These are phyloP conservation scores for Biscogniauxia marginata DNA, from an alignment of 2,329 filamentous ascomycete species.

Conservation along the genomic window DNA sequence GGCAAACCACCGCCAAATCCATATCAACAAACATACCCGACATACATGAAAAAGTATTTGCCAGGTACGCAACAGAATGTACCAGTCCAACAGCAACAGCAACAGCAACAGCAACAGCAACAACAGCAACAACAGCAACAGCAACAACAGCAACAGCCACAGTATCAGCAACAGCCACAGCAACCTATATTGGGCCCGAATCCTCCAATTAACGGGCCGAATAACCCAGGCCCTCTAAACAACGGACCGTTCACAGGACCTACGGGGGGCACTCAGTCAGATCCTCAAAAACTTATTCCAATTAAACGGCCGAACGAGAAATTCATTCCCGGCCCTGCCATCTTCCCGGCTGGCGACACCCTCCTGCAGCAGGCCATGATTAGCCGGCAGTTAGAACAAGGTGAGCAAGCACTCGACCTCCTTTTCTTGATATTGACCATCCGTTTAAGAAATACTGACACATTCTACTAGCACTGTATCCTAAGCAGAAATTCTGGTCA, in stretches of 20 bases:
- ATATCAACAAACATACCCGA: too few species aligned
- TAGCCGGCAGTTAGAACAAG: slow-evolving; percentile 23
- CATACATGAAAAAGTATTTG: too few species aligned
- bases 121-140: slow-evolving; percentile 1
- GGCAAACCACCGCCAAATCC: too few species aligned
- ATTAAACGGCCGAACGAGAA: slow-evolving; percentile 16
- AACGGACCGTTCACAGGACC: too few species aligned
- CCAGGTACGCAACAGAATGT: background rate
- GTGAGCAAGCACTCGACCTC: slow-evolving; percentile 20
- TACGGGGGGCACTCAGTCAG: too few species aligned
- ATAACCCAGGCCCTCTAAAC: background rate
- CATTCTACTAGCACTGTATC: slow-evolving; percentile 20
- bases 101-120: slow-evolving; percentile 3
- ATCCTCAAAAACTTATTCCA: slow-evolving; percentile 13
- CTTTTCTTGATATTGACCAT: background rate
- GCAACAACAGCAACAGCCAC: background rate
- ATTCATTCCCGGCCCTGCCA: slow-evolving; percentile 31
- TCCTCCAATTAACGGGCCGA: too few species aligned
- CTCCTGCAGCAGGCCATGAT: slow-evolving; percentile 32
- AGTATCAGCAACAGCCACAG: background rate
- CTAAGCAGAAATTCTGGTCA: slow-evolving; percentile 6
- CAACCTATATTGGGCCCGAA: background rate
- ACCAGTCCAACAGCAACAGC: slow-evolving; percentile 2
- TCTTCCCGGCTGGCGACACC: slow-evolving; percentile 40
- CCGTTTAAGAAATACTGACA: slow-evolving; percentile 11